Evolutionary conservation across 2,329 filamentous ascomycete species (phyloP).

Genomic region (Macrophomina phaseolina): DNA sequence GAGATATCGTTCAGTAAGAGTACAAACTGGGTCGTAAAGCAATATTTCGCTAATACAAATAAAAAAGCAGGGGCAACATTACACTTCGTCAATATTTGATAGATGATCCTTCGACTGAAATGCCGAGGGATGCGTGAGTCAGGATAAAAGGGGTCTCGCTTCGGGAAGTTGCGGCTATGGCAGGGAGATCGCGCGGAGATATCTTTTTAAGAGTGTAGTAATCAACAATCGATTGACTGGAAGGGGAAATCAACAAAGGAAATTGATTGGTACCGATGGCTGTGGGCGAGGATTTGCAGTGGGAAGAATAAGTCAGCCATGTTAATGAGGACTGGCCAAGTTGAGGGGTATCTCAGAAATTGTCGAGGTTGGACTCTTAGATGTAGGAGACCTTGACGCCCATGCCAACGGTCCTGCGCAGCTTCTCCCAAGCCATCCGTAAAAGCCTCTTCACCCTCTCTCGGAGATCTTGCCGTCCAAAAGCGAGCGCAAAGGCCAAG

Average conservation of each 20-base stretch:
- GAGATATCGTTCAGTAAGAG: neutral
- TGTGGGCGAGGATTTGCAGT: constrained; percentile 22
- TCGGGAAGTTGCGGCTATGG: neutral
- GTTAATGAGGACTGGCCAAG: neutral
- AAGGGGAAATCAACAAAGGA: constrained; percentile 16
- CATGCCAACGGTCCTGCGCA: constrained; percentile 88
- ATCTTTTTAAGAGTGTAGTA: neutral
- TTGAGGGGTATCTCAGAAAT: neutral
- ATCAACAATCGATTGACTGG: neutral
- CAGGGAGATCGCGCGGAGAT: neutral
- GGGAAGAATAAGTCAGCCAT: neutral
- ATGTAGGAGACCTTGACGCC: constrained; percentile 98
- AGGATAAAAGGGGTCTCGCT: neutral
- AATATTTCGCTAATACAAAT: neutral
- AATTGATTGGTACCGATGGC: constrained; percentile 2
- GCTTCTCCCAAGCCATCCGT: constrained; percentile 76
- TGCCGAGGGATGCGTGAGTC: neutral
- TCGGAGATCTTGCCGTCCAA: constrained; percentile 76
- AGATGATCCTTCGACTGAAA: neutral
- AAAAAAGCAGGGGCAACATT: constrained; percentile 7
- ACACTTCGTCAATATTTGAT: constrained; percentile 12
- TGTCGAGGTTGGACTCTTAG: constrained; percentile 45
- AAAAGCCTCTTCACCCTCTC: constrained; percentile 74
- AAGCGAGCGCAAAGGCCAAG: constrained; percentile 74
- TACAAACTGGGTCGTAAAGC: neutral